phyloP scores from a whole-genome alignment of 139 green algal genomes.

The Closterium sp. region DNA sequence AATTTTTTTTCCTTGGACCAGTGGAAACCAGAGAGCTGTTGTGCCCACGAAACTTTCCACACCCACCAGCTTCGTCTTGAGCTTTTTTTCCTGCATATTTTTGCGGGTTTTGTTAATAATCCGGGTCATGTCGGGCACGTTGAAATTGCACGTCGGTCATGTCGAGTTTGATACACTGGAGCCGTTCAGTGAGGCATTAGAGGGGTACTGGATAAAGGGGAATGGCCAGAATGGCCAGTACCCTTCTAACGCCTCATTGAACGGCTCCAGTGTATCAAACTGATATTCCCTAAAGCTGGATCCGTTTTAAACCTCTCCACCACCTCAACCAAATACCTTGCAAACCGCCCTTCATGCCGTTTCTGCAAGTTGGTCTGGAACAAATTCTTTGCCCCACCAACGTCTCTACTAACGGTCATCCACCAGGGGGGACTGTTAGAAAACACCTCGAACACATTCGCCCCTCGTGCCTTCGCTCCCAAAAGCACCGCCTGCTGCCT shows the following conservation, averaged over 20 bases:
- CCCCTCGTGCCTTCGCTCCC: conserved; percentile 29
- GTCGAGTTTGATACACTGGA: too few relatives aligned
- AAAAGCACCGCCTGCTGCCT: conserved; percentile 40
- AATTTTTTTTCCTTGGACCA: too few relatives aligned
- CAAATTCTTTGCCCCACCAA: conserved; percentile 20
- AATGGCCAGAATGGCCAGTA: conserved; percentile 39
- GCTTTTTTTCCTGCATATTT: not conserved
- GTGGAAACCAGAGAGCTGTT: too few relatives aligned
- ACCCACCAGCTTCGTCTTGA: too few relatives aligned
- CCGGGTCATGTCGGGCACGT: not conserved
- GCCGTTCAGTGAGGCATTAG: too few relatives aligned
- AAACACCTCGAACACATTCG: too few relatives aligned
- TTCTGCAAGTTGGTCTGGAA: conserved; percentile 37
- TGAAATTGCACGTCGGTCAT: conserved; percentile 52
- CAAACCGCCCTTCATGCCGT: conserved; percentile 28
- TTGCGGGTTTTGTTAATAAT: conserved; percentile 15
- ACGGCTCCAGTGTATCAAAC: conserved; percentile 44
- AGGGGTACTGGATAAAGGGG: too few relatives aligned
- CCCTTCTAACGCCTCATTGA: conserved; percentile 46
- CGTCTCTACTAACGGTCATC: conserved; percentile 39
- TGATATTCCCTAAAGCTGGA: conserved; percentile 19
- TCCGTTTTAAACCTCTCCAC: conserved; percentile 24
- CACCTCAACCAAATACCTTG: conserved; percentile 41
- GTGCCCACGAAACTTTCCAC: too few relatives aligned
- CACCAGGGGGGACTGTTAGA: too few relatives aligned